Evolutionary conservation across 2,329 filamentous ascomycete genomes (phyloP).

Genomic region (Rugonectria rugulosa): DNA sequence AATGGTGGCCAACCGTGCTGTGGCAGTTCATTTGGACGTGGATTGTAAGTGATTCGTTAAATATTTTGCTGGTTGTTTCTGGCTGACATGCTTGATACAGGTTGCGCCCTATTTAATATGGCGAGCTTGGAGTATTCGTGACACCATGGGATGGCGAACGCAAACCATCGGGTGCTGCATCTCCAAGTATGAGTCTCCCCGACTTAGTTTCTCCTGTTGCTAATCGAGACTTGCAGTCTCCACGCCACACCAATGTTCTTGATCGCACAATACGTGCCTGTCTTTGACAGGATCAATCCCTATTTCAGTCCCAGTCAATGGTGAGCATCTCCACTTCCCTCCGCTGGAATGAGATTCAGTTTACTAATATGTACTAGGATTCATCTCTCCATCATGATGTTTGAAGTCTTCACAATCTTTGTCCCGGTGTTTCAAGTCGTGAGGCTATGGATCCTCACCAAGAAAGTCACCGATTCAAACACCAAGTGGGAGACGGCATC

Average conservation of each 20-base stretch:
- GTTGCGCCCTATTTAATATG: conserved; percentile 64
- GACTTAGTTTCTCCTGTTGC: neutral
- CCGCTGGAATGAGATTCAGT: conserved; percentile 27
- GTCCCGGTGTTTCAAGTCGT: conserved; percentile 67
- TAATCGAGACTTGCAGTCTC: conserved; percentile 50
- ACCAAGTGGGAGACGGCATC: conserved; percentile 20
- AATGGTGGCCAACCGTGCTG: conserved; percentile 68
- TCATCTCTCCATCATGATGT: conserved; percentile 63
- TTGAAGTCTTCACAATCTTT: conserved; percentile 69
- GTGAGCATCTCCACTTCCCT: conserved; percentile 53
- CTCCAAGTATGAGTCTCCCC: conserved; percentile 45
- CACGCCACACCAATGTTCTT: conserved; percentile 72
- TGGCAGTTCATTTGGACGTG: conserved; percentile 71
- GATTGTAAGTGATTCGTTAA: conserved; percentile 46
- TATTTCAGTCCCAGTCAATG: conserved; percentile 67
- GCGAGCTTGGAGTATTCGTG: conserved; percentile 66
- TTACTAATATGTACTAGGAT: conserved; percentile 33
- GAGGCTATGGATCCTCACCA: conserved; percentile 48
- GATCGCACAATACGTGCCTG: conserved; percentile 60
- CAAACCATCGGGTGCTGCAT: conserved; percentile 63
- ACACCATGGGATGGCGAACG: conserved; percentile 69
- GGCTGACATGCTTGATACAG: neutral
- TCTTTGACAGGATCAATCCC: conserved; percentile 57
- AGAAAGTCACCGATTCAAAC: conserved; percentile 33
- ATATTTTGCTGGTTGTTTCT: accelerated